A percentile compares a stretch with the other conserved stretches of the same genome.
Conservation (phyloP, 352 stramenopile genomes). For the Globisporangium alternatum region DNA sequence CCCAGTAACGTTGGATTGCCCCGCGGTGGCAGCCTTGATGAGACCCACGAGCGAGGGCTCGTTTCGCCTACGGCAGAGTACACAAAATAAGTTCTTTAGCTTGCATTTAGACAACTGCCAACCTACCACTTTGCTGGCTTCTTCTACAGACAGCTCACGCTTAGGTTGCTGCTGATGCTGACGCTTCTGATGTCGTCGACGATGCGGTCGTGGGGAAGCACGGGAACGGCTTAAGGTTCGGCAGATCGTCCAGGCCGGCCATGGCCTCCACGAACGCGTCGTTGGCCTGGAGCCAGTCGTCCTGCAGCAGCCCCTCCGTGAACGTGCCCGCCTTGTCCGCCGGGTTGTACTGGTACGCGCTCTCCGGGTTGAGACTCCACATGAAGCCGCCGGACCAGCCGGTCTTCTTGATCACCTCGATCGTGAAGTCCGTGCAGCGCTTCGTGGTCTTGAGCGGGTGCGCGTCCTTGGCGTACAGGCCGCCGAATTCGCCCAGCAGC, state of each 20-base stretch:
- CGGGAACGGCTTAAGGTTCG: slow-evolving; percentile 28
- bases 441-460: slow-evolving; percentile 31
- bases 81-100: neutral
- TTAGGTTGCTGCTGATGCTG: neutral
- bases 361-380: slow-evolving; percentile 39
- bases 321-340: slow-evolving; percentile 22
- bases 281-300: slow-evolving; percentile 31
- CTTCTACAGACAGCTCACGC: neutral
- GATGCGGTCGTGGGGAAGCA: slow-evolving; percentile 23
- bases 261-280: slow-evolving; percentile 24
- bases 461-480: slow-evolving; percentile 26
- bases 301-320: slow-evolving; percentile 22
- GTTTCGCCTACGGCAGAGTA: neutral
- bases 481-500: slow-evolving; percentile 34
- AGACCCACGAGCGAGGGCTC: neutral
- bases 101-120: neutral
- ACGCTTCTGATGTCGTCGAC: neutral
- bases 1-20: too few species aligned
- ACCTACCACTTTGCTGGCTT: neutral
- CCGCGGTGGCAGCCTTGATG: neutral
- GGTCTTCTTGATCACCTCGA: slow-evolving; percentile 27
- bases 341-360: slow-evolving; percentile 38
- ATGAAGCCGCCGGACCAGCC: slow-evolving; percentile 34
- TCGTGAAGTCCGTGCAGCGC: slow-evolving; percentile 29
- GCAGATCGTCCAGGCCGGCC: slow-evolving; percentile 26